Conservation (phyloP, 257 asterid species). For the Haberlea rhodopensis region DNA sequence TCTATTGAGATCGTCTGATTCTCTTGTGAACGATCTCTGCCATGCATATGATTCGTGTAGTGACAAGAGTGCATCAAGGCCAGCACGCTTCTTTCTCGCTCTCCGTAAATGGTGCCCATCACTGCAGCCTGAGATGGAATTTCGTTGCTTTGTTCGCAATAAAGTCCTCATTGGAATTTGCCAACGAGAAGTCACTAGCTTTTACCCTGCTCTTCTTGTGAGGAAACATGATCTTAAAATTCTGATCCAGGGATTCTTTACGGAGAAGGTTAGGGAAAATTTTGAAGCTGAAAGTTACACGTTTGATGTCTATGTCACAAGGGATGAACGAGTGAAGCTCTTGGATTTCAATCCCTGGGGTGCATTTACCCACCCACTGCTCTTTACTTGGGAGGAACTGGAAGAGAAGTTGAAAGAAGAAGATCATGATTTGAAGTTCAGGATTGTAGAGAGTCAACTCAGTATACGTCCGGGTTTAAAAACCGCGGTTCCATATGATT, state of each 20-base stretch:
- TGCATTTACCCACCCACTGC: constrained; percentile 42
- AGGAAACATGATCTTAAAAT: constrained; percentile 32
- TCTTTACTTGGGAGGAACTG: constrained; percentile 65
- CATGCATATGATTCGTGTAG: constrained; percentile 75
- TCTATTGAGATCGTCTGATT: constrained; percentile 74
- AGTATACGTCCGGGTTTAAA: constrained; percentile 64
- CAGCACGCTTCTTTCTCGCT: constrained; percentile 61
- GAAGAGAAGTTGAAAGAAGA: constrained; percentile 38
- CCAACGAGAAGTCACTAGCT: constrained; percentile 85
- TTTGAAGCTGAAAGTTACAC: constrained; percentile 61
- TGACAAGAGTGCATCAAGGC: constrained; percentile 59
- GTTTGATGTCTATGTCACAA: constrained; percentile 72
- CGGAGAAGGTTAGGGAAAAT: constrained; percentile 37
- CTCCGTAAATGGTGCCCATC: constrained; percentile 82
- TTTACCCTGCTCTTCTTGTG: constrained; percentile 68
- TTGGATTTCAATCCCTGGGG: constrained; percentile 96
- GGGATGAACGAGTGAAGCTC: constrained; percentile 66
- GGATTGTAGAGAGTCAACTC: constrained; percentile 50
- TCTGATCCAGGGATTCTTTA: constrained; percentile 43
- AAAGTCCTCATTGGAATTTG: constrained; percentile 54
- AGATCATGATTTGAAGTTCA: constrained; percentile 44
- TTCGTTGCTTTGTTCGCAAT: constrained; percentile 66
- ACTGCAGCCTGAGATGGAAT: constrained; percentile 81
- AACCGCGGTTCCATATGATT: constrained; percentile 88
- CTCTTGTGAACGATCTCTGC: constrained; percentile 68